Evolutionary conservation across 257 asterid genomes (phyloP).

Genomic region (Nicotiana noctiflora): DNA sequence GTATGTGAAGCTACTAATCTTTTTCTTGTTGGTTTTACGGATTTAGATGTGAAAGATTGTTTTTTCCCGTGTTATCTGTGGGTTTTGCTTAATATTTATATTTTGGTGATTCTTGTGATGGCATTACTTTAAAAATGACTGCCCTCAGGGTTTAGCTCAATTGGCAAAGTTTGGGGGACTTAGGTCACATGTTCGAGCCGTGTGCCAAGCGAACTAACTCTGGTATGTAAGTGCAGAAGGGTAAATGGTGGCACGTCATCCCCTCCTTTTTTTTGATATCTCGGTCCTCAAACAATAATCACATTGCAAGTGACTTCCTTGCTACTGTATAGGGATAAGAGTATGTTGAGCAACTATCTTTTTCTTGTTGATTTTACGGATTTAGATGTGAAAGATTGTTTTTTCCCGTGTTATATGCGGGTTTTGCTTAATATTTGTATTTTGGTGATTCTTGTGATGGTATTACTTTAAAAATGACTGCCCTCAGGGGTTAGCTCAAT

Average conservation of each 20-base stretch:
- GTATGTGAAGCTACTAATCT: background rate
- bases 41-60: background rate
- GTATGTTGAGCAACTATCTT: conserved; percentile 28
- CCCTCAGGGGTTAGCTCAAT: no score
- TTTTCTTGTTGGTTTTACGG: background rate
- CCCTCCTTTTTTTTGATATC: no score
- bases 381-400: background rate
- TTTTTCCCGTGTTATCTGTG: background rate
- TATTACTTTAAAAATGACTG: background rate
- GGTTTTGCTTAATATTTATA: background rate
- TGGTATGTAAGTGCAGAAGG: no score
- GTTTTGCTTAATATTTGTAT: background rate
- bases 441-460: background rate
- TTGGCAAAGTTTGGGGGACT: no score
- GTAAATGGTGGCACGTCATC: no score
- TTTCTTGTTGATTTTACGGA: background rate
- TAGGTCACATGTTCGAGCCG: no score
- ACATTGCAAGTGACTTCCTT: conserved; percentile 31
- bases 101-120: background rate
- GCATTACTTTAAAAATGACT: no score
- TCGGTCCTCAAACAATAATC: no score
- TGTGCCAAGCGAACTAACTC: no score
- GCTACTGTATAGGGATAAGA: conserved; percentile 68
- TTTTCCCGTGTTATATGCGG: background rate
- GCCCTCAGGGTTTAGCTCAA: no score